Base-by-base conservation (phyloP, 2,329 filamentous ascomycete genomes). In the Whalleya microplaca region DNA sequence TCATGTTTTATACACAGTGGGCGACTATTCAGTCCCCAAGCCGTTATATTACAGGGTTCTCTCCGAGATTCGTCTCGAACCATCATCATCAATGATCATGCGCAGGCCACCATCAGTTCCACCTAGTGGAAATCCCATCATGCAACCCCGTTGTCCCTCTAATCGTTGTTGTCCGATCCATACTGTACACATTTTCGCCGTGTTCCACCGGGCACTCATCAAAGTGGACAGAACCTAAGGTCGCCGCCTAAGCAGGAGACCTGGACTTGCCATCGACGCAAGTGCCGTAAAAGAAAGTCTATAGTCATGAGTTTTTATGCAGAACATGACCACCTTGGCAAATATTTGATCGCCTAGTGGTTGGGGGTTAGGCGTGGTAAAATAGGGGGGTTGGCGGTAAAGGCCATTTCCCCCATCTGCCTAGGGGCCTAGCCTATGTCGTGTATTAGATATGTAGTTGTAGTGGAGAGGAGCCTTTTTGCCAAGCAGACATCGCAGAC, bases 401-500 rank as follows among this genome's bases (percentile, higher is more conserved):
- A 27, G 43, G 41, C 48, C 49, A 51, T 37, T 43, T 23, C 21
- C 45, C 43, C 32, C 21, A 21, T 48, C 55, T 43, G 41, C 44
- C 18, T 48, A 45, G 46, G 48, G 45, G 46, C 40, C 44, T 53
- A 45, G 21, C 32, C 21, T 45, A 55, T 51, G 42, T 46, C 47
- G 51, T 55, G 49, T 54, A 63, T 64, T 57, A 53, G 14, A 52
- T 21, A 53, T 48, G 58, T 57, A 44, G 48, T 55, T 50, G 53
- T 62, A 50, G 48, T 62, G 64, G 64, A 62, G 62, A 62, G 60
- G 63, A 65, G 64, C 57, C 65, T 64, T 51, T 63, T 56, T 56
- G 21, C 23, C 43, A 47, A 52, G 51, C 50, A 63, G 45, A 55
- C 58, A 51, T 64, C 58, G 6, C 57, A 55, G 56, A 55, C 54